A percentile compares a stretch with the other conserved stretches of the same genome.
Evolutionary conservation across 495 filamentous ascomycete species (phyloP).

Genomic region (Penicillium robsamsonii): DNA sequence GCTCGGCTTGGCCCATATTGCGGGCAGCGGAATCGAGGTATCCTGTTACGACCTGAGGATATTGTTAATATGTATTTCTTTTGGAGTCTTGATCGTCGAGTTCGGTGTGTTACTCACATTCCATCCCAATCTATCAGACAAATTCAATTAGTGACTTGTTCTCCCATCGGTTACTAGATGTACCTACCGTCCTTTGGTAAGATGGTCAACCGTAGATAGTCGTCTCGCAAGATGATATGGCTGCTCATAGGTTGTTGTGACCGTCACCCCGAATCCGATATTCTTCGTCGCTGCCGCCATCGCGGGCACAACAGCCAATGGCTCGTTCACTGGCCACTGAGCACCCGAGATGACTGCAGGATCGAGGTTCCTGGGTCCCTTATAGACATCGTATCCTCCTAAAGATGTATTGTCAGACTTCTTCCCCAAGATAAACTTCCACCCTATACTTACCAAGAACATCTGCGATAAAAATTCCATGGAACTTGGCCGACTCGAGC

Average conservation of each 20-base stretch:
- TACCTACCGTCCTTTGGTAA: slow-evolving; percentile 58
- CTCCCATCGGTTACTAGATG: neutral
- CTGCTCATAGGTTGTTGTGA: slow-evolving; percentile 67
- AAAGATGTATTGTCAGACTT: neutral
- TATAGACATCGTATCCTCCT: slow-evolving; percentile 67
- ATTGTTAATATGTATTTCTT: slow-evolving; percentile 1
- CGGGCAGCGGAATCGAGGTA: slow-evolving; percentile 66
- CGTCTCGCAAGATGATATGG: slow-evolving; percentile 67
- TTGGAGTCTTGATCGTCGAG: neutral
- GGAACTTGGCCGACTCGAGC: slow-evolving; percentile 51
- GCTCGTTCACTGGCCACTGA: slow-evolving; percentile 65
- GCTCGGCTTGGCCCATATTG: slow-evolving; percentile 56
- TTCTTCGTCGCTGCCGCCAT: slow-evolving; percentile 57
- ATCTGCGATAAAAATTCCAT: slow-evolving; percentile 58
- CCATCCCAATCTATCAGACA: slow-evolving; percentile 50
- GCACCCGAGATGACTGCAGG: slow-evolving; percentile 59
- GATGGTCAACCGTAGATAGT: slow-evolving; percentile 64
- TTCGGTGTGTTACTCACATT: slow-evolving; percentile 39
- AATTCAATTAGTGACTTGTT: neutral
- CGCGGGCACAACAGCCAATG: slow-evolving; percentile 42
- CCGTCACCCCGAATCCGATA: slow-evolving; percentile 68
- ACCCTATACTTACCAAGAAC: slow-evolving; percentile 36
- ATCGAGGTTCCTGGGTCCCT: slow-evolving; percentile 54
- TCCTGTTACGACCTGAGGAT: slow-evolving; percentile 56
- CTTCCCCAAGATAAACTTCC: neutral